Percentiles rank a stretch among this genome's conserved stretches.
Evolutionary conservation across 2,329 filamentous ascomycete genomes (phyloP).

Genomic region (Cladosporium sp.): DNA sequence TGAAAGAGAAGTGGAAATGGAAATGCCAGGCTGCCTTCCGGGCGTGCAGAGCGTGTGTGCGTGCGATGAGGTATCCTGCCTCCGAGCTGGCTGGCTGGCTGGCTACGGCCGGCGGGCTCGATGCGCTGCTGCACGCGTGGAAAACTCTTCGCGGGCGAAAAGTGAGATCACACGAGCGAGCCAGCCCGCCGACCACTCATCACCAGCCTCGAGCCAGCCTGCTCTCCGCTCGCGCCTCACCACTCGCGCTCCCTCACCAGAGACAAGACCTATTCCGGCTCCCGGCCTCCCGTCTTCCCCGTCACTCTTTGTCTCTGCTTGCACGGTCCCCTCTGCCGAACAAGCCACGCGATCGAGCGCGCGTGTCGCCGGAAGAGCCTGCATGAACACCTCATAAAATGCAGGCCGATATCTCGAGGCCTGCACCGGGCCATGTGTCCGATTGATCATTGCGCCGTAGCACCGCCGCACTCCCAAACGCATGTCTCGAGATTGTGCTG

Average conservation of each 20-base stretch:
- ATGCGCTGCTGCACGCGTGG: neutral
- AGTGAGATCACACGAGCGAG: neutral
- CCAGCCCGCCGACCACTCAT: neutral
- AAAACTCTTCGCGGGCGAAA: slow-evolving; percentile 6
- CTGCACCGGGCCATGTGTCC: neutral
- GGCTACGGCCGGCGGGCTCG: neutral
- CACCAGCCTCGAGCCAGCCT: neutral
- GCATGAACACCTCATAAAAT: neutral
- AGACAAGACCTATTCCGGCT: neutral
- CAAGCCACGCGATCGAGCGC: neutral
- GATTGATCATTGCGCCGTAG: neutral
- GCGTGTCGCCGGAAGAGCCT: slow-evolving; percentile 7
- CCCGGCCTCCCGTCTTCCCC: neutral
- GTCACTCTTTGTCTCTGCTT: neutral
- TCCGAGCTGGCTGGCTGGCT: neutral
- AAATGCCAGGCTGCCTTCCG: neutral
- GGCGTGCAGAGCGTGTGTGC: neutral
- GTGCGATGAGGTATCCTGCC: neutral
- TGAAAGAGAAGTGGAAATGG: neutral
- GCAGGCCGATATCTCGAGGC: neutral
- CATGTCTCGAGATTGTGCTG: neutral
- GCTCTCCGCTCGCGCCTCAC: neutral
- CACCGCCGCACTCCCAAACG: neutral
- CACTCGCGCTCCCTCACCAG: neutral
- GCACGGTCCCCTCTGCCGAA: neutral